Base-by-base conservation (phyloP, 768 basidiomycete genomes). In the Bullera alba region DNA sequence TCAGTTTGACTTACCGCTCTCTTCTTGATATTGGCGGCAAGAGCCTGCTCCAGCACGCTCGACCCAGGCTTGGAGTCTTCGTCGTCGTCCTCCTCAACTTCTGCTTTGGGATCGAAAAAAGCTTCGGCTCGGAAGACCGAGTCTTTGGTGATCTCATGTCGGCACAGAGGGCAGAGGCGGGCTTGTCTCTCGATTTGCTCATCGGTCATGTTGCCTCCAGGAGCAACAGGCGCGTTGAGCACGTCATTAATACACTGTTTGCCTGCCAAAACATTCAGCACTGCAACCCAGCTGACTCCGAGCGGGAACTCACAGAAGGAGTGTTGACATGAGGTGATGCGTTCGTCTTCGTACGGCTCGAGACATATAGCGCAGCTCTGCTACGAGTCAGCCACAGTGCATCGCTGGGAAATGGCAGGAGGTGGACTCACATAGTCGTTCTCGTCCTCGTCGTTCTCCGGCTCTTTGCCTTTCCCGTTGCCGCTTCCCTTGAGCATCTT, bases 361-460 rank as follows among this genome's bases (percentile, higher is more conserved):
- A 78, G 79, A 65, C 85, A 86, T 48, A 87, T 79, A 0, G 82
- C 77, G 57, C 85, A 87, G 35, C 49, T 44, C 51, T 52, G 26
- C 32, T 27, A 6, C 46, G 41, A 15, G 27, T 45, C 46, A 22
- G 60, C 58, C 42, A 52, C 48, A 25, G 43, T 34, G 7, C 6
- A n/a, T n/a, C n/a, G n/a, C n/a, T n/a, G n/a, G n/a, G n/a, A 14
- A 8, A 32, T 36, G 21, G 26, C 8, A 10, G 25, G 36, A 8
- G 16, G 26, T 16, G 23, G 12, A 15, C 28, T 25, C 26, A 22
- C 28, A 50, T 48, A 35, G 37, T 76, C 74, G 49, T 83, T 81
- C 6, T 57, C 67, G 8, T 77, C 75, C 21, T 80, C 78, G 1
- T 75, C 74, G 14, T 75, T 75, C 6, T 59, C 57, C 19, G 78